phyloP scores from a whole-genome alignment of 2,329 filamentous ascomycete genomes.

The Pseudogymnoascus sp. region DNA sequence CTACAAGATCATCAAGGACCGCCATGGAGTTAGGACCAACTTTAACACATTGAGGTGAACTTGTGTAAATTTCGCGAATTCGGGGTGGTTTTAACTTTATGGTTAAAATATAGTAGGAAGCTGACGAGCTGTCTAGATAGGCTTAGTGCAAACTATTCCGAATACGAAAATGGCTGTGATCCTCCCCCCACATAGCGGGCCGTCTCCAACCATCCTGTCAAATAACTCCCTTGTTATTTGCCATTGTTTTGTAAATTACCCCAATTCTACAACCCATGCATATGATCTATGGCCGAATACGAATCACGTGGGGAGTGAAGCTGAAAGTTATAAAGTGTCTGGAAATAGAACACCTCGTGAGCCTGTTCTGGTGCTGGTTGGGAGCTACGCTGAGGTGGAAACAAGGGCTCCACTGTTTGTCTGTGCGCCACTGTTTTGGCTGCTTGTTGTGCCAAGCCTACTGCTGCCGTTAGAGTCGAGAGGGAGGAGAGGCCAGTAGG shows the following conservation, averaged over 20 bases:
- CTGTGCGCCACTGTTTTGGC: too few species aligned
- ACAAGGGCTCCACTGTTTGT: too few species aligned
- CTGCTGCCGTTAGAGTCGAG: too few species aligned
- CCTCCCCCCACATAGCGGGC: background rate
- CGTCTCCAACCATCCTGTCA: background rate
- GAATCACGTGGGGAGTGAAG: background rate
- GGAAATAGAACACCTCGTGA: too few species aligned
- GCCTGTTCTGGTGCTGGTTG: too few species aligned
- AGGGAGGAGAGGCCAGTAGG: too few species aligned
- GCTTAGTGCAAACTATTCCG: background rate
- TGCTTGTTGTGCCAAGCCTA: too few species aligned
- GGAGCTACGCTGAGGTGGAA: too few species aligned
- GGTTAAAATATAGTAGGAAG: background rate
- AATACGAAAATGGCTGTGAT: background rate
- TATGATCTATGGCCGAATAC: background rate
- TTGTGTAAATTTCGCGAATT: background rate
- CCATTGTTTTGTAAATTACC: background rate
- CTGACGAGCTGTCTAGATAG: background rate
- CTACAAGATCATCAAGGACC: background rate
- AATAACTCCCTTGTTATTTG: background rate
- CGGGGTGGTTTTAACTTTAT: background rate
- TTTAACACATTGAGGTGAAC: background rate
- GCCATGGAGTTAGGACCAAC: background rate
- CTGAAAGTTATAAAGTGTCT: too few species aligned
- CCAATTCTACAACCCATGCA: background rate